Evolutionary conservation across 495 filamentous ascomycete genomes (phyloP), one percentile per base, ranked within the genome.

Genomic region (Beverwykella pulmonaria): DNA sequence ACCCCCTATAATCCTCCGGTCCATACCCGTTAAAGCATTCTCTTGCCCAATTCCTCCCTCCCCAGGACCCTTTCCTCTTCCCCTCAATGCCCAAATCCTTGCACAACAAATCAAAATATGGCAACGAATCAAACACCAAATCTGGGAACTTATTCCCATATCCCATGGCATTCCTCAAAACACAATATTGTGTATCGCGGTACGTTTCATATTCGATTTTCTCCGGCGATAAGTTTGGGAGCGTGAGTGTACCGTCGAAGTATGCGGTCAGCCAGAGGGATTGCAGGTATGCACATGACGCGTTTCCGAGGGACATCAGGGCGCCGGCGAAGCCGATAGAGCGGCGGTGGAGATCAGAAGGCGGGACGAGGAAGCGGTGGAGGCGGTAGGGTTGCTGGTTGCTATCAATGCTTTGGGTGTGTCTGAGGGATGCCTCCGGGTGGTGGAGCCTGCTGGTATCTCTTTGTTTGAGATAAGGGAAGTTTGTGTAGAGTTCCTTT

Each of bases 251-350:
- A 34, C 69, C 71, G 30, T 65, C 64, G n/a, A 74, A 50, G 69
- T 82, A 92, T 0, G 89, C 89, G 19, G 81, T 77, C 32, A 90
- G 83, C 91, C 90, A 94, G 10, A 93, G 77, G 0, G 85, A 87
- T 65, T 92, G 89, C 2, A 83, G 74, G 56, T 92, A 87, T 0
- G 89, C 85, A 4, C 86, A 76, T 15, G 87, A 71, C 14, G 82
- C 74, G n/a, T 86, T 87, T 67, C 82, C 82, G 67, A 91, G 86
- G 61, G 83, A 86, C 71, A 84, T 82, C 22, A 88, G 70, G 17
- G 84, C 75, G n/a, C 90, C 90, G 44, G 83, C 77, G 68, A 91
- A 90, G 4, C 86, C 89, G 56, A 90, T 81, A 41, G 86, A 86
- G 20, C 86, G 84, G 10, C 81, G 77, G 3, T 77, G 74, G 6